Evolutionary conservation across 768 basidiomycete genomes (phyloP), one percentile per base, ranked within the genome.

Genomic region (Xerocomellus intermedius): DNA sequence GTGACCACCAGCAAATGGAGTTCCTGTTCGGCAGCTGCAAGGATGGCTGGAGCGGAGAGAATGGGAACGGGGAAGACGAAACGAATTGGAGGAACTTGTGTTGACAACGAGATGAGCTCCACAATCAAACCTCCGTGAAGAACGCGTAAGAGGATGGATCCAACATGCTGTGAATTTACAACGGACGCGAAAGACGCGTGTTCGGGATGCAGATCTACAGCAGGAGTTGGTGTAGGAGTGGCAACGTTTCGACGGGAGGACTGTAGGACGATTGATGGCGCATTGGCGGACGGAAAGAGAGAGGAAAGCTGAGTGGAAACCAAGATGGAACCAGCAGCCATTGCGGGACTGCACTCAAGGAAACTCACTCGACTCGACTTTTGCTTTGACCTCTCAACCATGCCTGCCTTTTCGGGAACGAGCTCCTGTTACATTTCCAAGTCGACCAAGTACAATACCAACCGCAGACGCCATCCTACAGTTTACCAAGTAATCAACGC

Each of bases 1-100:
- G 90, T 88, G 24, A 88, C 78, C 0, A 81, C 84, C 28, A 93
- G 65, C n/a, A 95, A 69, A 64, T 91, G 87, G 10, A 94, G 69
- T 71, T 77, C 81, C 33, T 71, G 64, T 14, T 70, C 62, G 5
- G 70, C 64, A 49, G 70, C 77, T 17, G 84, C 66, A 63, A 88
- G 81, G 48, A 93, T 65, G 21, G 84, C 79, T 3, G 92, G 91
- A 45, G 79, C 73, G 13, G 85, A 77, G 26, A 90, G 69, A 47
- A 94, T 70, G 36, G 80, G 65, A 10, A 87, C 82, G 36, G 91
- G 90, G 62, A 92, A 91, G 59, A 89, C 77, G 67, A 94, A 83
- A 54, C 90, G 84, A 58, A 93, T 79, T 17, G 91, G 84, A 32
- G 80, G 75, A 3, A 85, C 74, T 59, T 82, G 75, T 2, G 80